Evolutionary conservation across 768 basidiomycete species (phyloP), one percentile per base, ranked within the genome.

Genomic region (Auriscalpium microsporum): DNA sequence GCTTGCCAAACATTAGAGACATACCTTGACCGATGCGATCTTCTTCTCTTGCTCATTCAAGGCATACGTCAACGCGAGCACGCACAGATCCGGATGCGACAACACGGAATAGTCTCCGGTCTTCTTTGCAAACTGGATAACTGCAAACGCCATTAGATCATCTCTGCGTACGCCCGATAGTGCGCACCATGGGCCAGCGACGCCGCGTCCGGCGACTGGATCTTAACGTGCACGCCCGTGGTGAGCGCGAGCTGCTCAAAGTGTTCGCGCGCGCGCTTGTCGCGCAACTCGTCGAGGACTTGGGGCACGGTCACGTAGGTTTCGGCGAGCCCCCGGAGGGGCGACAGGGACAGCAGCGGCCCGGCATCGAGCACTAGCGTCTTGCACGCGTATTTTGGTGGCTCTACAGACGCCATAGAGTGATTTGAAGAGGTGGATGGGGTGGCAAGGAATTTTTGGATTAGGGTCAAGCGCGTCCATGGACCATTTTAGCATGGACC

Each of bases 101-200:
- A 99, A 77, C 48, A 93, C 94, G 45, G 90, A 75, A 67, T 93
- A 94, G 71, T 99, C 96, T 67, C 96, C 96, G 0, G 95, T 95
- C 75, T 90, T 90, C 76, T 93, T 95, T 4, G 96, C 91, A 70
- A 84, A 86, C 58, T 87, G 86, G 54, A 88, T 90, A 4, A 95
- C 96, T 97, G 65, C 45, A 58, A 53, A 45, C 34, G 7, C 28
- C 28, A 28, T 28, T 28, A 28, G 4, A 28, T 28, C 28, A 28
- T 28, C 28, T 28, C 7, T 5, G 28, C 28, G 28, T 4, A 28
- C 28, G 28, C 28, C 28, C 28, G 5, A 4, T 28, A 28, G 4
- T 5, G 66, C 78, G 48, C 55, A 84, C 84, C 82, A 63, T 81
- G 77, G 56, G 80, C 69, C 66, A 96, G 64, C 33, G 90, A 84